Evolutionary conservation across 2,329 filamentous ascomycete species (phyloP).

Genomic region (Aspergillus neoniger): DNA sequence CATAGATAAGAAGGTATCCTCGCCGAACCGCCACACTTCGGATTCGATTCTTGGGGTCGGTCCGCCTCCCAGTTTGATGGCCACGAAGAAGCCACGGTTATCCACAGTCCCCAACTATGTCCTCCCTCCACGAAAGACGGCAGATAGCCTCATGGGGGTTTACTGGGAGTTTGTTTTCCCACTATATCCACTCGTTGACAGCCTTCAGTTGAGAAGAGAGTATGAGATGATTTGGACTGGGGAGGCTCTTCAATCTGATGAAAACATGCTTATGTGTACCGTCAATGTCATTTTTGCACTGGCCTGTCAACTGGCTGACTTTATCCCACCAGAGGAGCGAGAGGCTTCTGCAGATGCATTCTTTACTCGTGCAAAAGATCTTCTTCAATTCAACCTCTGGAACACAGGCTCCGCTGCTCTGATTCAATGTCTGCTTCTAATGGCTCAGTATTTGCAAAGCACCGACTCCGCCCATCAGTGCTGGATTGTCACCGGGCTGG

Average conservation of each 20-base stretch:
- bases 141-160: conserved; percentile 48
- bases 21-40: conserved; percentile 23
- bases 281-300: conserved; percentile 53
- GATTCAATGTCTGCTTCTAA: conserved; percentile 52
- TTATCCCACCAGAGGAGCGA: conserved; percentile 42
- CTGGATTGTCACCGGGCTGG: conserved; percentile 53
- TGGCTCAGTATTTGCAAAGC: conserved; percentile 54
- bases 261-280: conserved; percentile 48
- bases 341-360: conserved; percentile 46
- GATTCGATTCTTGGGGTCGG: conserved; percentile 18
- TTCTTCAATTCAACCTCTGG: conserved; percentile 49
- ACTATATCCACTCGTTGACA: conserved; percentile 51
- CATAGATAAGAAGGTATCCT: conserved; percentile 37
- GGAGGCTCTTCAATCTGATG: conserved; percentile 39
- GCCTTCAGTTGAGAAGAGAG: conserved; percentile 36
- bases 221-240: conserved; percentile 49
- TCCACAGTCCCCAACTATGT: conserved; percentile 37
- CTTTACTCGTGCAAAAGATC: conserved; percentile 46
- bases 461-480: conserved; percentile 52
- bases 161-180: conserved; percentile 54
- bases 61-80: conserved; percentile 23
- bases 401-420: conserved; percentile 47
- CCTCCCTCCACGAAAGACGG: conserved; percentile 48
- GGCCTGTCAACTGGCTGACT: conserved; percentile 48
- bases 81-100: conserved; percentile 19